Percentiles rank a stretch among this genome's conserved stretches.
Conservation (phyloP, 2,329 filamentous ascomycete species). For the Fonsecaea monophora region DNA sequence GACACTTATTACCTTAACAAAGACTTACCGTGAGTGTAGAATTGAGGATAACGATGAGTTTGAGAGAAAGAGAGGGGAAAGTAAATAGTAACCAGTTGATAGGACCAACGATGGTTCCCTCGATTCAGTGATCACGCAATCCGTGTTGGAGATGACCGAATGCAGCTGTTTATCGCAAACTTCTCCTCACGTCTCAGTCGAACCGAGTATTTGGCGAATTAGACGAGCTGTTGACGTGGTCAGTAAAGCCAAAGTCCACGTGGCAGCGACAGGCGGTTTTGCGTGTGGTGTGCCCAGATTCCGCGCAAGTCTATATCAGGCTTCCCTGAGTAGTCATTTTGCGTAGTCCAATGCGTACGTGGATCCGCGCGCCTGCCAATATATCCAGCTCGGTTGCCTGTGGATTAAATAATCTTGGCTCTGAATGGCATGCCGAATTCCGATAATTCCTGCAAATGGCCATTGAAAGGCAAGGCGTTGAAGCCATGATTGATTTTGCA, state of each 20-base stretch:
- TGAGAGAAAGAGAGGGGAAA: background rate
- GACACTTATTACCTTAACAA: background rate
- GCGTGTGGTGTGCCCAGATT: background rate
- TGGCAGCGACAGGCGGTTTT: background rate
- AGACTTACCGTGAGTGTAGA: background rate
- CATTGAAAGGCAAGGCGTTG: background rate
- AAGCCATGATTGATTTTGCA: background rate
- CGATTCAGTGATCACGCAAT: slow-evolving; percentile 4
- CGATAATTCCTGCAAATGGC: background rate
- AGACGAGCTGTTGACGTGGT: background rate
- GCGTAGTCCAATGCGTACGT: background rate
- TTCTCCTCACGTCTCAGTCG: background rate
- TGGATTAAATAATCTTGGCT: background rate
- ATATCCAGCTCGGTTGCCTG: background rate
- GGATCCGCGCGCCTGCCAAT: background rate
- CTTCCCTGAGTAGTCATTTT: background rate
- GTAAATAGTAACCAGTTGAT: background rate
- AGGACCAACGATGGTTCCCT: background rate
- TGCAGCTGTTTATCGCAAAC: background rate
- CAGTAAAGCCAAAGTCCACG: background rate
- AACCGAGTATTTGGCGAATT: background rate
- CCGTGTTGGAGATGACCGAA: slow-evolving; percentile 6
- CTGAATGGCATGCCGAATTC: background rate
- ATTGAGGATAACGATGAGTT: background rate
- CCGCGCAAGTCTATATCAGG: background rate